Evolutionary conservation across 306 rosid genomes (phyloP), one percentile per base, ranked within the genome.

Genomic region (Begonia peltatifolia): DNA sequence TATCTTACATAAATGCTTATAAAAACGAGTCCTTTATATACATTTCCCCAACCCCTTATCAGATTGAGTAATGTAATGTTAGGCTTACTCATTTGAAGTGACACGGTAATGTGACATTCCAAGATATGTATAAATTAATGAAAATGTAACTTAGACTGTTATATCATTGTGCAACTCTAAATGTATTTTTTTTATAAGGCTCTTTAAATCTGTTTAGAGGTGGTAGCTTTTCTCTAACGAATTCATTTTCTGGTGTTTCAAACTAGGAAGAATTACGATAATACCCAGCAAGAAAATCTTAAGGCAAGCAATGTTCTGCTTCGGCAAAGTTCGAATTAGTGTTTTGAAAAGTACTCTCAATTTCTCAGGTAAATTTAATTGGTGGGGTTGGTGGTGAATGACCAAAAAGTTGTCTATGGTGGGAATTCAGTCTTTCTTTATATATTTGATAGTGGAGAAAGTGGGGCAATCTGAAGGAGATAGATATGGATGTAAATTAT

Each of bases 311-410:
- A 30, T 6, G 75, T 61, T 44, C 50, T 60, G 51, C 73, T 67
- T 59, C 64, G 65, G 68, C 71, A 71, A 71, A 76, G 63, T 58
- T 61, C 53, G 50, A 51, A 60, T 46, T 44, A 57, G 56, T 22
- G 66, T 58, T 56, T 80, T 77, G 68, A 65, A 77, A 56, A 71
- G 61, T 61, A 58, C 50, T 38, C 58, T 80, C 68, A 74, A 64
- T 72, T 66, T 60, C 67, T 61, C 72, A 56, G 70, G 69, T 47
- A 35, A 63, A 63, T 69, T 57, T 67, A 66, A 20, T 14, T 64
- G 79, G 87, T 82, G 80, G 87, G 80, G 76, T 73, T 69, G 71
- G 78, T 68, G 73, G 79, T 46, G 50, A 70, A 72, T 63, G 66
- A 63, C 76, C 77, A 69, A 70, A 42, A 68, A 50, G 30, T 4